Conservation (phyloP, 148 eudicot species). For the Cornus suecica region DNA sequence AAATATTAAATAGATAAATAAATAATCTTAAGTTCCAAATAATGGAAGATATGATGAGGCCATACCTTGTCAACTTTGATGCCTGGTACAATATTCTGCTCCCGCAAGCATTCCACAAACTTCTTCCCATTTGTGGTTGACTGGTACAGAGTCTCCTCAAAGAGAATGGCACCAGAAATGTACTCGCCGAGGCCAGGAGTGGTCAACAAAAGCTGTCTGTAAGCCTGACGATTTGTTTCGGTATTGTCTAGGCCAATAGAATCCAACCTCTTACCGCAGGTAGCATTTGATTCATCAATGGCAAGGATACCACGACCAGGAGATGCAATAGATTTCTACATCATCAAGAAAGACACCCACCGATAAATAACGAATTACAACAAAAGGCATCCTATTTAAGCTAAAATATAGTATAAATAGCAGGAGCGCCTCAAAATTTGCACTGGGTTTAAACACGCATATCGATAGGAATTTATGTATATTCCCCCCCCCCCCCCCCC, state of each 20-base stretch:
- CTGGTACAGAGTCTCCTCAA: constrained; percentile 95
- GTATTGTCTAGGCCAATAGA: constrained; percentile 95
- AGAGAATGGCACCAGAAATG: constrained; percentile 88
- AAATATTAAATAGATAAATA: too few relatives aligned
- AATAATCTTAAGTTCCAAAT: too few relatives aligned
- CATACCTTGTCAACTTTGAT: constrained; percentile 92
- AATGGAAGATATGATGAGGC: background rate
- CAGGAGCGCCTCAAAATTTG: too few relatives aligned
- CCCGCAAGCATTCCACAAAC: constrained; percentile 75
- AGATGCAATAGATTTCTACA: constrained; percentile 86
- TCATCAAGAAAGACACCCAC: constrained; percentile 10
- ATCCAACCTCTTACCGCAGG: constrained; percentile 87
- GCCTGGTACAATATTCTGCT: constrained; percentile 83
- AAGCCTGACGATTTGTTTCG: constrained; percentile 81
- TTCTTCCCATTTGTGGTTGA: constrained; percentile 89
- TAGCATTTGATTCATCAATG: constrained; percentile 94
- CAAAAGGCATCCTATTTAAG: too few relatives aligned
- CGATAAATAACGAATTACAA: background rate
- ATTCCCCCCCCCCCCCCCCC: too few relatives aligned
- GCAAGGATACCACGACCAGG: constrained; percentile 97
- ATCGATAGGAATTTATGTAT: background rate
- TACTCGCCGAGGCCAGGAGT: constrained; percentile 92
- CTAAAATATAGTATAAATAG: too few relatives aligned
- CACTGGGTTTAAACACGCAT: background rate
- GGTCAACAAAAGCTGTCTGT: constrained; percentile 87